Conservation (phyloP, 768 basidiomycete genomes). For the Suillus tomentosus region DNA sequence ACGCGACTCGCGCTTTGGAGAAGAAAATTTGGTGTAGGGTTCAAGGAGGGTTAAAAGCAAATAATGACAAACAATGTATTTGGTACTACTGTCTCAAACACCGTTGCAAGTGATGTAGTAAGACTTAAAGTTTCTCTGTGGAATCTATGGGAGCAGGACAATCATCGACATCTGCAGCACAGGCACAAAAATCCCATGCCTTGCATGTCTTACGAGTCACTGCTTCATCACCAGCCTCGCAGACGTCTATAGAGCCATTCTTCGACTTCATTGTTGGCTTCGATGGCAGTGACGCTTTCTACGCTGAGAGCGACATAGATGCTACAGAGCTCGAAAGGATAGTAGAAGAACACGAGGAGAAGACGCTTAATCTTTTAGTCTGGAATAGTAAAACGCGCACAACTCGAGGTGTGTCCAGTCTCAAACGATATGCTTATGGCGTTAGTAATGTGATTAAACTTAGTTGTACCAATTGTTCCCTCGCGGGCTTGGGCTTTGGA, state of each 20-base stretch:
- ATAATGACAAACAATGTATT: conserved; percentile 26
- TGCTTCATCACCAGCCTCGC: conserved; percentile 84
- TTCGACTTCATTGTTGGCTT: conserved; percentile 97
- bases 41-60: conserved; percentile 16
- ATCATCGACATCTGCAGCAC: conserved; percentile 48
- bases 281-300: conserved; percentile 60
- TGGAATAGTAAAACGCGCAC: conserved; percentile 82
- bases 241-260: conserved; percentile 85
- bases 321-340: conserved; percentile 74
- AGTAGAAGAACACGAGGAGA: conserved; percentile 80
- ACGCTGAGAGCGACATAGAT: conserved; percentile 56
- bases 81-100: background rate
- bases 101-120: conserved; percentile 36
- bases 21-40: conserved; percentile 31
- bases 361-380: conserved; percentile 67
- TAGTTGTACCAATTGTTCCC: conserved; percentile 84
- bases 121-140: conserved; percentile 38
- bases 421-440: background rate
- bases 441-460: conserved; percentile 3
- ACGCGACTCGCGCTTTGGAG: conserved; percentile 25
- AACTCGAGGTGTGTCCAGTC: conserved; percentile 57
- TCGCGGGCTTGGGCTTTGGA: conserved; percentile 79
- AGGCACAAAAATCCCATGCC: conserved; percentile 44
- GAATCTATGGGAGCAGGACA: conserved; percentile 71
- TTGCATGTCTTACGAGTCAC: conserved; percentile 91